Conservation (phyloP, 2,329 filamentous ascomycete genomes). For the Penicillium capsulatum region DNA sequence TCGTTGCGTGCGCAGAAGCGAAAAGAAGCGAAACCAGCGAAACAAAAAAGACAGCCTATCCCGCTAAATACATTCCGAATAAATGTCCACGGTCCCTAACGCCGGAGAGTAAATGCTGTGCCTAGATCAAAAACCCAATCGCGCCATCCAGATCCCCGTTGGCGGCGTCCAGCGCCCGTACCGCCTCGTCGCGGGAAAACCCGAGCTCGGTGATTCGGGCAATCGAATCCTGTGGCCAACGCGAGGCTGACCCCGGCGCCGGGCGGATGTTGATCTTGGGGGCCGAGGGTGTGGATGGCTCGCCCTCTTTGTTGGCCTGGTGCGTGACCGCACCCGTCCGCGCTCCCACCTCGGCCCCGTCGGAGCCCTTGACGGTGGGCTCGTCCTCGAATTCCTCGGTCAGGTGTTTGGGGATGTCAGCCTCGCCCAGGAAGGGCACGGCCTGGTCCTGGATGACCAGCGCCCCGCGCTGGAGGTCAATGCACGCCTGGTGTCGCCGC, state of each 20-base stretch:
- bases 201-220: slow-evolving; percentile 73
- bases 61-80: slow-evolving; percentile 18
- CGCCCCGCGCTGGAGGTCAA: slow-evolving; percentile 79
- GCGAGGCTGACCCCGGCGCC: slow-evolving; percentile 23
- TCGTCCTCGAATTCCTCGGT: slow-evolving; percentile 70
- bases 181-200: slow-evolving; percentile 69
- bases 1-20: slow-evolving; percentile 5
- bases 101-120: slow-evolving; percentile 12
- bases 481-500: slow-evolving; percentile 87
- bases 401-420: slow-evolving; percentile 82
- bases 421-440: slow-evolving; percentile 85
- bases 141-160: slow-evolving; percentile 83
- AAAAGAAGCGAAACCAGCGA: no score
- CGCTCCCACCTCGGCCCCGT: slow-evolving; percentile 82
- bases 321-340: slow-evolving; percentile 64
- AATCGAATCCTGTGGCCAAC: slow-evolving; percentile 61
- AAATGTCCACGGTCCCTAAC: slow-evolving; percentile 8
- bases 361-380: slow-evolving; percentile 77
- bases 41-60: slow-evolving; percentile 9
- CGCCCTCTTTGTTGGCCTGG: slow-evolving; percentile 20
- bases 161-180: slow-evolving; percentile 75
- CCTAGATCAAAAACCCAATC: slow-evolving; percentile 68
- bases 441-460: slow-evolving; percentile 85
- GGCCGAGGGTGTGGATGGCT: slow-evolving; percentile 17
- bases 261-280: slow-evolving; percentile 28